Evolutionary conservation across 176 grass and related monocot species (phyloP).

Genomic region (Chloris gayana): DNA sequence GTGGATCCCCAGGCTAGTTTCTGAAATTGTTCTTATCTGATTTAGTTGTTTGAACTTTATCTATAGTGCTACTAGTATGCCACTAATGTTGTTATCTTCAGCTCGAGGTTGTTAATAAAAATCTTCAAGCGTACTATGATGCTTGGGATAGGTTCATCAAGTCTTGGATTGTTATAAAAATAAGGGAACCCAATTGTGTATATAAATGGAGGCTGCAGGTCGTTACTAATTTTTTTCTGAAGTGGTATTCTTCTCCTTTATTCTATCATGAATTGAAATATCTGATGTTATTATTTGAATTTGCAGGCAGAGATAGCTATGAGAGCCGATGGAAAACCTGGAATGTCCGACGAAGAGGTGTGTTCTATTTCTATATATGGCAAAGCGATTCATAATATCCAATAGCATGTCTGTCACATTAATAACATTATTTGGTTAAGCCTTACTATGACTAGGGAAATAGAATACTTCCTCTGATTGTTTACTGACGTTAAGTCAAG

Average conservation of each 20-base stretch:
- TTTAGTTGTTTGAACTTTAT: slow-evolving; percentile 24
- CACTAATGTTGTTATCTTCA: slow-evolving; percentile 42
- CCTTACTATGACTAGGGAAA: slow-evolving; percentile 25
- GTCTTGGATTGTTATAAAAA: slow-evolving; percentile 99
- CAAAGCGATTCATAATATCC: slow-evolving; percentile 5
- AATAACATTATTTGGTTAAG: slow-evolving; percentile 3
- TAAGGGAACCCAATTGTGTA: slow-evolving; percentile 85
- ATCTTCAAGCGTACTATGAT: slow-evolving; percentile 83
- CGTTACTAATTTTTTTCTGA: slow-evolving; percentile 34
- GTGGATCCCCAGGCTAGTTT: slow-evolving; percentile 77
- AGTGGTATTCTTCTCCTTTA: not conserved
- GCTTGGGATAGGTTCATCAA: slow-evolving; percentile 94
- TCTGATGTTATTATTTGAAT: slow-evolving; percentile 39
- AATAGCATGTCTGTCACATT: not conserved
- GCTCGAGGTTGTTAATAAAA: slow-evolving; percentile 93
- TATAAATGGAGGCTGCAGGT: slow-evolving; percentile 95
- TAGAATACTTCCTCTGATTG: too few relatives aligned
- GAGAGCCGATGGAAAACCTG: slow-evolving; percentile 90
- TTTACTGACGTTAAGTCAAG: too few relatives aligned
- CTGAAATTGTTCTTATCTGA: slow-evolving; percentile 15
- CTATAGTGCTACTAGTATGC: not conserved
- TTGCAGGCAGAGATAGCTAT: slow-evolving; percentile 93
- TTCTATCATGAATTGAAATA: slow-evolving; percentile 2
- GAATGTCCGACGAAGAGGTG: slow-evolving; percentile 97
- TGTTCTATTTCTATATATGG: not conserved